phyloP scores from a whole-genome alignment of 371 early-diverging fungal genomes.

The Mucor piriformis region DNA sequence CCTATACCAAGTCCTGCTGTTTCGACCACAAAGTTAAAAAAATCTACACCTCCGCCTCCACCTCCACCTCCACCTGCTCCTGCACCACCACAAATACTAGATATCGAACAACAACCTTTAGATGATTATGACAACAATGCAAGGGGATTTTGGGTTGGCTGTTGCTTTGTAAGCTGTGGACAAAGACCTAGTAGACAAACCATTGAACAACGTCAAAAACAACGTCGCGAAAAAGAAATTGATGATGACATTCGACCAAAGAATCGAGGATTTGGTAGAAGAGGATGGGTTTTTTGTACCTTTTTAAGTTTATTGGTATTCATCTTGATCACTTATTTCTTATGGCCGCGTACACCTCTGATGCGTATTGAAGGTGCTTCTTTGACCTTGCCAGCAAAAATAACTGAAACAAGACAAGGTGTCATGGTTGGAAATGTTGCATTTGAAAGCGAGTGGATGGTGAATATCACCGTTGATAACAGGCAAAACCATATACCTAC shows the following conservation, averaged over 20 bases:
- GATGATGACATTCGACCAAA: conserved; percentile 5
- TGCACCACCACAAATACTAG: not conserved
- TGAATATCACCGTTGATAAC: conserved; percentile 47
- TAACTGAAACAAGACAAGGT: conserved; percentile 41
- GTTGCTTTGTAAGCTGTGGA: conserved; percentile 43
- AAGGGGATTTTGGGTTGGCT: conserved; percentile 43
- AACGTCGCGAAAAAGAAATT: conserved; percentile 16
- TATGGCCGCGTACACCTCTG: conserved; percentile 51
- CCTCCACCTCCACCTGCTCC: not conserved
- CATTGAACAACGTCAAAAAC: conserved; percentile 8
- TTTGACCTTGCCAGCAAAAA: conserved; percentile 33
- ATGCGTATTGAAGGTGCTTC: conserved; percentile 52
- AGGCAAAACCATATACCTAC: conserved; percentile 47
- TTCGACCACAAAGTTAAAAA: conserved; percentile 10
- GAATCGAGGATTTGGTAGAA: conserved; percentile 30
- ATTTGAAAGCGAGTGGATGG: conserved; percentile 51
- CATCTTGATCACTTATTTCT: conserved; percentile 26
- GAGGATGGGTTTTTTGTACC: conserved; percentile 39
- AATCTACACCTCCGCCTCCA: not conserved
- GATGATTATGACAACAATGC: conserved; percentile 1
- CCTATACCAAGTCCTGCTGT: not conserved
- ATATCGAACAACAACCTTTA: not conserved
- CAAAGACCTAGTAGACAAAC: conserved; percentile 14
- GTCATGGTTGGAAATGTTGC: conserved; percentile 45
- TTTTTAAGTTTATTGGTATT: conserved; percentile 35